Conservation (phyloP, 805 yeast species). For the Ogataea paraovalis region DNA sequence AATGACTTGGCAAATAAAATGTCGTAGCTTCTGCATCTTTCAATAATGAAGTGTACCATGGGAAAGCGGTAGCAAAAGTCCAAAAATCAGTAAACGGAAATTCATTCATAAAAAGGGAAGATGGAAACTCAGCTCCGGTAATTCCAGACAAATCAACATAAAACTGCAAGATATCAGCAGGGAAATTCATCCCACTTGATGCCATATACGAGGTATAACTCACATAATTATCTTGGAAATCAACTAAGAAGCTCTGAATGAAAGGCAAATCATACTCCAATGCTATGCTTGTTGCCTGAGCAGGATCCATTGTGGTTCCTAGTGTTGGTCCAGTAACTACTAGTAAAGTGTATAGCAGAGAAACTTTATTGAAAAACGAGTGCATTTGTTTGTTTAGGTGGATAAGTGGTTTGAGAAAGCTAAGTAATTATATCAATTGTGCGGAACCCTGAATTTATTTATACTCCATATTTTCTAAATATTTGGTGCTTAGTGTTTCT, state of each 20-base stretch:
- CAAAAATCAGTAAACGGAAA: constrained; percentile 33
- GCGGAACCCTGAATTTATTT: too few species aligned
- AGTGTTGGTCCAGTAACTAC: constrained; percentile 7
- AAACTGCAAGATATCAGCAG: constrained; percentile 29
- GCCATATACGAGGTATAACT: constrained; percentile 35
- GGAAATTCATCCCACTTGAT: constrained; percentile 24
- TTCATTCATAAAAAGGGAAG: constrained; percentile 21
- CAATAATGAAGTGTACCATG: constrained; percentile 31
- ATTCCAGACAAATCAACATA: constrained; percentile 18
- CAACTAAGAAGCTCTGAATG: constrained; percentile 29
- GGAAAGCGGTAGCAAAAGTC: constrained; percentile 30
- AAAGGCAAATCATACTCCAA: constrained; percentile 30
- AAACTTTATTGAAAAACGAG: neutral
- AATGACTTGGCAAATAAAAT: constrained; percentile 28
- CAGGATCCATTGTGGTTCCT: constrained; percentile 19
- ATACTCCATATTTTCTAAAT: too few species aligned
- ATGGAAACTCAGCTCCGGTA: constrained; percentile 17
- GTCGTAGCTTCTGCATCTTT: constrained; percentile 22
- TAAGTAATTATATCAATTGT: too few species aligned
- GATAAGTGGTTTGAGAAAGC: too few species aligned
- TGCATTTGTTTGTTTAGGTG: neutral
- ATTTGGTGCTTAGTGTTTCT: too few species aligned
- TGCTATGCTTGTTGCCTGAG: constrained; percentile 29
- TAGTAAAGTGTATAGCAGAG: too few species aligned
- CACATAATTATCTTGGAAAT: constrained; percentile 26